Base-by-base conservation (phyloP, 331 rosid genomes). In the Rhamnella rubrinervis region DNA sequence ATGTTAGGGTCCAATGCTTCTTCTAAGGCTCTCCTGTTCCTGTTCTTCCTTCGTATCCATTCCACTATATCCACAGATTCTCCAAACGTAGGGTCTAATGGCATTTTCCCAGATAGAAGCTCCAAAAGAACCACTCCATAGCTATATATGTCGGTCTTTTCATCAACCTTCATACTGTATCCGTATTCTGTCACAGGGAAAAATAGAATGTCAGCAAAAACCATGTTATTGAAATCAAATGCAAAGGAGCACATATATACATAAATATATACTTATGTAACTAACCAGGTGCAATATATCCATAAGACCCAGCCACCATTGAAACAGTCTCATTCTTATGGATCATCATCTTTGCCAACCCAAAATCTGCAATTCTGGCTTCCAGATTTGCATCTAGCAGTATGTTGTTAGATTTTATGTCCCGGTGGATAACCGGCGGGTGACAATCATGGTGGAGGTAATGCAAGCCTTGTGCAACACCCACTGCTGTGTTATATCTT, bases 261-360 rank as follows among this genome's bases (percentile, higher is more conserved):
- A 12, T n/a, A 8, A 16, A 11, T 9, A 51, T 55, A 46, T 14
- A 68, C 37, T 19, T 6, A 71, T 35, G 53, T 11, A 8, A 61
- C 73, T 38, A 47, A 89, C 99, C 99, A 20, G 97, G 99, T 37
- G 99, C 97, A 8, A 95, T 95, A 39, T 95, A 95, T 63, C 99
- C 99, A 5, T 90, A 95, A 53, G 97, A 91, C 73, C 99, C 99
- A 0, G 92, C 96, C 52, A 95, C 95, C 73, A 72, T 83, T 3
- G 99, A 87, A 75, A 95, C 92, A 13, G 97, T 88, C 80, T 86
- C 95, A 20, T 87, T 84, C 82, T 88, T 89, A 2, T 83, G 92
- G 65, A 83, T 75, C 87, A 95, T 88, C 88, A 85, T 90, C 71
- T 81, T 89, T 0, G 97, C 99, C 82, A 91, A 78, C 61, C 97